Evolutionary conservation across 257 asterid genomes (phyloP).

Genomic region (Fraxinus excelsior): DNA sequence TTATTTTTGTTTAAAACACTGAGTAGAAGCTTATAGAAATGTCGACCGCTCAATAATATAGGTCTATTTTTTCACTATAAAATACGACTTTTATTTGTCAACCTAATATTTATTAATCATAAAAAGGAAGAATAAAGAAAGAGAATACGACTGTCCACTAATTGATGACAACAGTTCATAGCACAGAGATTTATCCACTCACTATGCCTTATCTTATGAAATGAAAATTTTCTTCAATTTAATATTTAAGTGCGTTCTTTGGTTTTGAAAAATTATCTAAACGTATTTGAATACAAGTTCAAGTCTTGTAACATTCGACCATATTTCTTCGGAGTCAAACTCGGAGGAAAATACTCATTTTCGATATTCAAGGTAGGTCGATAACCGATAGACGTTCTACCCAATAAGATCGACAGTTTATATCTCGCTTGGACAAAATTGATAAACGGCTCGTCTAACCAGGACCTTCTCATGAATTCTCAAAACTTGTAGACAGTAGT

Average conservation of each 20-base stretch:
- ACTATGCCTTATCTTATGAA: not conserved
- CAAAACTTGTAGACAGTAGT: no score
- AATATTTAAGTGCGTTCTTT: no score
- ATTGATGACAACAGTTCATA: not conserved
- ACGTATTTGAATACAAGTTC: no score
- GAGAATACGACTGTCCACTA: not conserved
- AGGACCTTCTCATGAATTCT: no score
- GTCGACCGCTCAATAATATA: not conserved
- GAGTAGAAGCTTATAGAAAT: not conserved
- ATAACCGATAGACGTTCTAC: not conserved
- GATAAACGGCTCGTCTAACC: not conserved
- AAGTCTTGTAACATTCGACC: no score
- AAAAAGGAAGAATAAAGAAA: not conserved
- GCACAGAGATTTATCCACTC: constrained; percentile 1
- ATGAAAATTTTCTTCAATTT: no score
- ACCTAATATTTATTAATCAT: not conserved
- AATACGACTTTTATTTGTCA: not conserved
- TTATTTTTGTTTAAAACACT: not conserved
- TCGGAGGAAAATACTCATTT: not conserved
- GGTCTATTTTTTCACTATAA: not conserved
- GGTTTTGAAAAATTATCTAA: no score
- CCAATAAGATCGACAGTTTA: no score
- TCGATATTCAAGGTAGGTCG: no score
- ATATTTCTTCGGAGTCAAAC: no score
- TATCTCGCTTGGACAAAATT: no score